Base-by-base conservation (phyloP, 768 basidiomycete genomes). In the Russula brevipes region DNA sequence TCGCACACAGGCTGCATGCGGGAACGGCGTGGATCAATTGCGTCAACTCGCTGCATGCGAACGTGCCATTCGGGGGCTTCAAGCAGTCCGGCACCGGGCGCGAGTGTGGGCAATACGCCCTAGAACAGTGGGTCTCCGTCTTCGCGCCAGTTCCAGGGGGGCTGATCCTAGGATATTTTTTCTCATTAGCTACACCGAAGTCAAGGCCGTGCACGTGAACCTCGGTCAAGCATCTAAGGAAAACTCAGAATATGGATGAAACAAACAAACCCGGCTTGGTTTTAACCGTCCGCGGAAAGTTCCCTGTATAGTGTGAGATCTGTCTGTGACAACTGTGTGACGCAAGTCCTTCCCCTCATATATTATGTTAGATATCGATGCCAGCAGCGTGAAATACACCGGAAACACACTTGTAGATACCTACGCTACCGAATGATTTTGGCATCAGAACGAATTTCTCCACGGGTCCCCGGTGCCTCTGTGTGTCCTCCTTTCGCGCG, bases 11-110 rank as follows among this genome's bases (percentile, higher is more conserved):
- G 62, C 77, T 98, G 63, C 82, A 89, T 69, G 89, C 91, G 5
- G 94, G 94, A 39, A 93, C 91, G 5, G 83, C 80, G 4, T 94
- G 88, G 87, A 78, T 87, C 46, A 80, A 79, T 66, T 78, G 76
- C 59, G 64, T 71, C 11, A 73, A 76, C 61, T 58, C 67, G 38
- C 68, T 80, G 19, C 75, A 82, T 64, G 68, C 76, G 31, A 73
- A 75, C 56, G 75, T 85, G 53, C 85, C 86, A 5, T 86, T 86
- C 68, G 85, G 86, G 54, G 86, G 86, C 35, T 86, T 77, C 77
- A 88, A 87, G 77, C 83, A 86, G 71, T 82, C 81, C 17, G 87
- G 86, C 49, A 79, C 86, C 55, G 87, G 86, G n/a, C 78, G 85
- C 64, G 86, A 87, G 71, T 71, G 82, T 52, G 83, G 86, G 59